Evolutionary conservation across 78 protist genomes (phyloP), one percentile per base, ranked within the genome.

Genomic region (Ministeria vibrans): DNA sequence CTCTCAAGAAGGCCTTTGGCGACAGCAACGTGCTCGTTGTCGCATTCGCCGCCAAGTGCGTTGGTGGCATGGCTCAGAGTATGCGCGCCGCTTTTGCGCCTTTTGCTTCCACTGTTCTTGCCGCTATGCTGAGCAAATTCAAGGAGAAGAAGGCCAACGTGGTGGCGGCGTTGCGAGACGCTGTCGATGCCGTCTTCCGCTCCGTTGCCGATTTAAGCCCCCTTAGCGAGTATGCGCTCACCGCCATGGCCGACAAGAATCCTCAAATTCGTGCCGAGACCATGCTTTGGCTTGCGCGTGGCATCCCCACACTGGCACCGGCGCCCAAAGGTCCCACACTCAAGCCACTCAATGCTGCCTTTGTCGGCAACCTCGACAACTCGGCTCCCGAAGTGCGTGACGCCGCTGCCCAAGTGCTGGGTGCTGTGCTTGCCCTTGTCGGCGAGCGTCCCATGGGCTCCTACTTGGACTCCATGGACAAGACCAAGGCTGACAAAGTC

Each of bases 101-200:
- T 13, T 59, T n/a, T 38, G 49, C 55, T 15, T 1, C 22, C 6
- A 3, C 5, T 1, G 22, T 61, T 25, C n/a, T 75, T 28, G 38
- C 34, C 0, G 63, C 13, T 15, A 6, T 75, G 68, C 68, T 75
- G 28, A 38, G 25, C 39, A 75, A 59, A 51, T 59, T 75, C 39
- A 53, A 59, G 68, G 80, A 75, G 55, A 75, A 53, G 80, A 75
- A 75, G 80, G 44, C 42, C n/a, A n/a, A 4, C 41, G 68, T 75
- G 28, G 62, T 59, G n/a, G 6, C 68, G 18, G 51, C 34, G 28
- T 5, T 75, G 28, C 71, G 42, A 39, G 38, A 2, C n/a, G 70
- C 80, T 4, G 38, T 61, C 42, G 53, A 38, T 1, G 71, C 71
- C 15, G 4, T 36, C 27, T 5, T 9, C 38, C 44, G 1, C 49